A percentile compares a stretch with the other conserved stretches of the same genome.
Conservation (phyloP, 2,329 filamentous ascomycete genomes). For the Cladophialophora carrionii region DNA sequence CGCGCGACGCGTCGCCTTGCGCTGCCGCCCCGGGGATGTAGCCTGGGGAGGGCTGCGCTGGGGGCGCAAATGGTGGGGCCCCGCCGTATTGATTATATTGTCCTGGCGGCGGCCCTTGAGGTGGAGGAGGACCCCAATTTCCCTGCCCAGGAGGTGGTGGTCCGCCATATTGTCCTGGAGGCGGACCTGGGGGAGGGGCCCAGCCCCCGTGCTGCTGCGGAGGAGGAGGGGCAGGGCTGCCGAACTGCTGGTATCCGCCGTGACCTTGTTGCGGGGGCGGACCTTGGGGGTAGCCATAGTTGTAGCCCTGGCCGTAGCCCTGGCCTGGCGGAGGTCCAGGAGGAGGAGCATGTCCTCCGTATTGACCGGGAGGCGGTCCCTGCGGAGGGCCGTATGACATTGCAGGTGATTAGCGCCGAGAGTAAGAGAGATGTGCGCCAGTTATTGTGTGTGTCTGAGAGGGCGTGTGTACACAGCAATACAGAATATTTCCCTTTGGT, state of each 20-base stretch:
- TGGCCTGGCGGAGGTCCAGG: slow-evolving; percentile 29
- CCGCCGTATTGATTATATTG: slow-evolving; percentile 31
- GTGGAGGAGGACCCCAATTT: slow-evolving; percentile 38
- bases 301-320: slow-evolving; percentile 27
- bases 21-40: slow-evolving; percentile 70
- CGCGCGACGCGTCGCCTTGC: slow-evolving; percentile 64
- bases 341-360: slow-evolving; percentile 33
- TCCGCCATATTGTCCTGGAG: slow-evolving; percentile 39
- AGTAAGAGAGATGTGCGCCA: background rate
- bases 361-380: slow-evolving; percentile 41
- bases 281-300: slow-evolving; percentile 33
- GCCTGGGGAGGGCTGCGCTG: slow-evolving; percentile 70
- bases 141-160: slow-evolving; percentile 36
- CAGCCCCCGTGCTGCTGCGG: slow-evolving; percentile 19
- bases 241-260: slow-evolving; percentile 15
- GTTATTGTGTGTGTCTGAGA: background rate
- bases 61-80: slow-evolving; percentile 48
- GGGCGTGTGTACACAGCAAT: no score
- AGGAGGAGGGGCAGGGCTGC: slow-evolving; percentile 7
- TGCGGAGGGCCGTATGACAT: slow-evolving; percentile 35
- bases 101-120: slow-evolving; percentile 42
- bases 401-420: background rate
- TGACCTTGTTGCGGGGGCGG: slow-evolving; percentile 23
- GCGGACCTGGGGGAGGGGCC: slow-evolving; percentile 35
- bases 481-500: background rate